Base-by-base conservation (phyloP, 1,284 basidiomycete species). In the Cutaneotrichosporon sp. region DNA sequence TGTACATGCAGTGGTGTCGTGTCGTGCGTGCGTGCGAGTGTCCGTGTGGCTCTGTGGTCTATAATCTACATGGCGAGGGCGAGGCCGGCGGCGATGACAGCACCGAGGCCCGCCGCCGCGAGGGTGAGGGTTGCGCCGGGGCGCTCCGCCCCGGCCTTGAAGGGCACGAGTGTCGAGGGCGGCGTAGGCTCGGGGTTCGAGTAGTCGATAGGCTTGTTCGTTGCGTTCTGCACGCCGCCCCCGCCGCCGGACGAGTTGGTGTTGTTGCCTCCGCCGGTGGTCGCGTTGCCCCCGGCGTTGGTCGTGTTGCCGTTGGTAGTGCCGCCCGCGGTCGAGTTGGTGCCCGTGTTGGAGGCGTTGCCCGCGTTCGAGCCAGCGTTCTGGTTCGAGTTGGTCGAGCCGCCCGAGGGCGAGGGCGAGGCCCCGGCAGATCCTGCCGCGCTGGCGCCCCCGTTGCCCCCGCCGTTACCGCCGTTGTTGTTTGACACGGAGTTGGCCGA, bases 11-110 rank as follows among this genome's bases (percentile, higher is more conserved):
- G 18, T 42, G 38, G 18, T 8, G n/a, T 42, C 38, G 38, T 42
- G 8, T 42, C 38, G 38, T 42, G 18, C 18, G 16, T 42, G 4
- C 6, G 16, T 42, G 16, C 16, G 38, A 25, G 9, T 20, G 49
- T 31, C 49, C 27, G 49, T 51, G 27, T 46, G 22, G 29, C 29
- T 29, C 29, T 25, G 10, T 10, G 14, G 24, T 46, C 24, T 24
- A 46, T 46, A 24, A 13, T 46, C 24, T 46, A 46, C 45, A 46
- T 24, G 45, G 45, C 24, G 45, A 46, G 45, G 24, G 45, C 14
- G 24, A 46, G 24, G 45, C 22, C 45, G 5, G 22, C 45, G 11
- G 45, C 45, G 11, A 25, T 25, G 14, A 11, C 45, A 3, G 45
- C 24, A 3, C 45, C 22, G 45, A 50, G 13, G 25, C 47, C 47